phyloP scores from a whole-genome alignment of 805 yeast species.

The Priceomyces medius region DNA sequence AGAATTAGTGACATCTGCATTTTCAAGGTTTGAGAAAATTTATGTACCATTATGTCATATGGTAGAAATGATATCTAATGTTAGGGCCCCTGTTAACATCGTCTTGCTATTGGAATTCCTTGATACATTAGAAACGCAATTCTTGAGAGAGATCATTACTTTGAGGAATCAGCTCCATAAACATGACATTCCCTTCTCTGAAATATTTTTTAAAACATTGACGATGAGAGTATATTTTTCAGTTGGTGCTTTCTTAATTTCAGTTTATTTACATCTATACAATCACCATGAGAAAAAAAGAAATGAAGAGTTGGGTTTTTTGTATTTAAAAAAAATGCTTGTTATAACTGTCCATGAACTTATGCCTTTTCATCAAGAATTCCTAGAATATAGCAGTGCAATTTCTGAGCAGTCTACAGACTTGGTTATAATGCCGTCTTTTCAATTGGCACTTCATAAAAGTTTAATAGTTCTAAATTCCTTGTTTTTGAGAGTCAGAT shows the following conservation, averaged over 20 bases:
- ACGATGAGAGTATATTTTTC: conserved; percentile 20
- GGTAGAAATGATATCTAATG: conserved; percentile 13
- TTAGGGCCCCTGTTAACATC: conserved; percentile 16
- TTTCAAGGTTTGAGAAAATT: conserved; percentile 11
- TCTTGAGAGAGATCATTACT: conserved; percentile 6
- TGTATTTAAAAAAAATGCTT: conserved; percentile 26
- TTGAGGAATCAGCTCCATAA: conserved; percentile 3
- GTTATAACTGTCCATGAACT: conserved; percentile 17
- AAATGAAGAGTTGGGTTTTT: conserved; percentile 22
- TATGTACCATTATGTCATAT: conserved; percentile 12
- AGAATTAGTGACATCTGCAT: conserved; percentile 18
- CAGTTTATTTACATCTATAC: conserved; percentile 24
- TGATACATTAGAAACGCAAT: conserved; percentile 12
- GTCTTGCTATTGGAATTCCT: conserved; percentile 14
- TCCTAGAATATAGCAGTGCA: conserved; percentile 10
- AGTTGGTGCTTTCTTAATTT: conserved; percentile 17
- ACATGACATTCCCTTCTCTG: background rate
- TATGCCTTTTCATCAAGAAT: conserved; percentile 19
- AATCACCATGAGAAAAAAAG: conserved; percentile 25
- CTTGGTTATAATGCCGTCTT: conserved; percentile 18
- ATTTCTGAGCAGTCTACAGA: conserved; percentile 17
- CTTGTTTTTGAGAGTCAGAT: conserved; percentile 7
- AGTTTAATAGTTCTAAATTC: conserved; percentile 11
- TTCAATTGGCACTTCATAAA: conserved; percentile 18
- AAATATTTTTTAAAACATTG: conserved; percentile 5